Conservation (phyloP, 495 filamentous ascomycete species). For the Penicillium cataractarum region DNA sequence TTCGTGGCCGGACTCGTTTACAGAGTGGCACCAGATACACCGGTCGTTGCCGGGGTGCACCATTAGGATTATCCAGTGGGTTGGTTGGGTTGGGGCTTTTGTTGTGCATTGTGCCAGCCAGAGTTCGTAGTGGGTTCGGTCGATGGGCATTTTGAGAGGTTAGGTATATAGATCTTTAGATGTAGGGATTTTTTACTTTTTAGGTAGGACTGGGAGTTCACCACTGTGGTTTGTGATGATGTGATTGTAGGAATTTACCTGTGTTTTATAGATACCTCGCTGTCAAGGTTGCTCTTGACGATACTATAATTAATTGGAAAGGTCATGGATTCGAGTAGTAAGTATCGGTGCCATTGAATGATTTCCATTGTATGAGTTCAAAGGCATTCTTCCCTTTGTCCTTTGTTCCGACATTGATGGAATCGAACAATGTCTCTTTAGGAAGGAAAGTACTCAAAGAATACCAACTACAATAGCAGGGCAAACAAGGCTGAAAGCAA, state of each 20-base stretch:
- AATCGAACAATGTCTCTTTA: not conserved
- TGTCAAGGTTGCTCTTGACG: not conserved
- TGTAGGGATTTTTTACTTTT: no score
- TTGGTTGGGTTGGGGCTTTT: not conserved
- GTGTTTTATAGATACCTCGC: not conserved
- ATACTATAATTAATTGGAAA: not conserved
- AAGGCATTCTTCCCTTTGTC: not conserved
- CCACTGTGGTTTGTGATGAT: no score
- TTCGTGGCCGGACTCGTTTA: not conserved
- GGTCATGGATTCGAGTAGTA: not conserved
- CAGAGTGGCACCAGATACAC: not conserved
- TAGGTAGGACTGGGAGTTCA: not conserved
- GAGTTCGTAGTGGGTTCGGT: constrained; percentile 3
- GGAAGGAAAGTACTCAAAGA: not conserved
- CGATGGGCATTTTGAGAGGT: not conserved
- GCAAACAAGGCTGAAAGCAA: not conserved
- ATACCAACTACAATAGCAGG: not conserved
- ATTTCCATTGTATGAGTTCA: not conserved
- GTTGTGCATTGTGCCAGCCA: not conserved
- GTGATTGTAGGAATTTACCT: not conserved
- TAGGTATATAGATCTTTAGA: not conserved
- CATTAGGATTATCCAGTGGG: not conserved
- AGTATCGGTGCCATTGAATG: not conserved
- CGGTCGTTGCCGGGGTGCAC: not conserved
- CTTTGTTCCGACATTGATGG: not conserved